Evolutionary conservation across 306 rosid genomes (phyloP), one percentile per base, ranked within the genome.

Genomic region (Vigna angularis): DNA sequence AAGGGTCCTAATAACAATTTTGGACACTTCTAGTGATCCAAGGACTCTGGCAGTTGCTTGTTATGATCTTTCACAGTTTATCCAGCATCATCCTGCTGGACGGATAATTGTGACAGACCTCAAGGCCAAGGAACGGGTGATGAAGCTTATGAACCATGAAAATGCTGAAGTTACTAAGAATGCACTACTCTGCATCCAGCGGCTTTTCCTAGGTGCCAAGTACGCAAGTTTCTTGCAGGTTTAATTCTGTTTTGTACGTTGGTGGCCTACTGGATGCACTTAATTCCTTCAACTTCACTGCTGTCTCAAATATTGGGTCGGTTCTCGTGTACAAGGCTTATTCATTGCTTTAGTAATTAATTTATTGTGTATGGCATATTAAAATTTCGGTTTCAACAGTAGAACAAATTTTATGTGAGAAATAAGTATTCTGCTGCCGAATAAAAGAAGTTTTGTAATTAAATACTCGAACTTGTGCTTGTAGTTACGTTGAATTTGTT

Each of bases 181-280:
- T 83, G 98, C 99, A 4, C 83, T 96, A 53, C 97, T 96, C 73
- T 96, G 99, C 83, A 91, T 96, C 72, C 99, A 96, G 73, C 85
- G 99, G 91, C 98, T 96, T 83, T 91, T 96, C 87, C 87, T 93
- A 49, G 99, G 99, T 59, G 88, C 98, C 66, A 96, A 93, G 85
- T 96, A 93, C 81, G 98, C 98, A 8, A 93, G 98, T 85, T 93
- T 96, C 87, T 86, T 96, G 89, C 99, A 93, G 89, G 97, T 77
- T 70, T 96, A 88, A 81, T 57, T 75, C 74, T 69, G 50, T 73
- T 79, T 70, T 32, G 11, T 1, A 42, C 28, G 20, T 47, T 62
- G 68, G 57, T 71, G 77, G 74, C 74, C 48, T 11, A 45, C 55
- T 6, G 49, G 30, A 61, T 56, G 53, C 84, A 44, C 53, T 73